Base-by-base conservation (phyloP, 2,329 filamentous ascomycete species). In the Dactylellina leptospora region DNA sequence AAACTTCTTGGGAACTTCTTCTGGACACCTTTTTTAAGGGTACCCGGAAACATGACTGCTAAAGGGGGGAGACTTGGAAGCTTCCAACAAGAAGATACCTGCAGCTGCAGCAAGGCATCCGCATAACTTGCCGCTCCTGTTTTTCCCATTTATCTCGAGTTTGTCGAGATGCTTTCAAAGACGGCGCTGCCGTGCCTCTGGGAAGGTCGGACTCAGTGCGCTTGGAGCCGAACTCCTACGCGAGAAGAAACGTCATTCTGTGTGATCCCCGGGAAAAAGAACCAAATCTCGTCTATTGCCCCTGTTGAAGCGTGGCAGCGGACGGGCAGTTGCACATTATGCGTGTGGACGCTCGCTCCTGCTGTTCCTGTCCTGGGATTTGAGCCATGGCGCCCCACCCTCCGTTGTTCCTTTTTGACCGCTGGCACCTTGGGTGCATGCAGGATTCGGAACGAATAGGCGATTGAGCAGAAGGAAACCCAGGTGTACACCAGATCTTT, bases 291-390 rank as follows among this genome's bases (percentile, higher is more conserved):
- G 66, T 71, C 66, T 71, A 71, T 71, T 63, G 66, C 66, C 66
- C 66, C 66, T 71, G 66, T 71, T 71, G 66, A 71, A 71, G 66
- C 66, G 66, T 71, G 66, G 66, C 66, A 71, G 66, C 66, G 66
- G 66, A 71, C 66, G 66, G 66, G 66, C 66, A 71, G 66, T 71
- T 71, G 66, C 66, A 71, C 66, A 71, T 63, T 71, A 71, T 71
- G 58, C 66, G 66, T 71, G 56, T 71, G 56, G 66, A 62, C 45
- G 51, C 58, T 71, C 66, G 38, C 58, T 71, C 66, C 66, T 71
- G 58, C 66, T 71, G 50, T 71, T 71, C 58, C 66, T 71, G 66
- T 71, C 66, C 58, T 63, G 58, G n/a, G 56, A 63, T 58, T 58
- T 56, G 50, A 55, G 44, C 56, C 47, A 62, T 61, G 66, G 48